Base-by-base conservation (phyloP, 2,329 filamentous ascomycete species). In the Penicillium sp. region DNA sequence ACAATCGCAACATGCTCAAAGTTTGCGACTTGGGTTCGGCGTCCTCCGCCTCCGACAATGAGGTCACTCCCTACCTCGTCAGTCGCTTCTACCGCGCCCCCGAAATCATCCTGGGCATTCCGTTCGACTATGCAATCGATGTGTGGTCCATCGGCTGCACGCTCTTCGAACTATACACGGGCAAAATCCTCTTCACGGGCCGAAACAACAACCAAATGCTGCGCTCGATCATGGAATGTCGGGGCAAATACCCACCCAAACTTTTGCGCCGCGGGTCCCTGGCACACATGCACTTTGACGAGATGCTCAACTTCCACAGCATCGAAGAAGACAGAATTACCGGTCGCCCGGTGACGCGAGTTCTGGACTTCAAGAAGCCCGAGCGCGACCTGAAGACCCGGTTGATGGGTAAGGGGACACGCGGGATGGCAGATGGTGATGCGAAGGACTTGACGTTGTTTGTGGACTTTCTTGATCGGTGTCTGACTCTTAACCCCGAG, bases 61-160 rank as follows among this genome's bases (percentile, higher is more conserved):
- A 95, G 64, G 87, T 95, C 54, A 95, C 90, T 0, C 90, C 90
- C 10, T 97, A 97, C 66, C 84, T 98, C 1, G 90, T 97, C 65
- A 96, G 90, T 74, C 86, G 95, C 48, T 98, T 97, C 73, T 98
- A 98, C 69, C 87, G 93, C 53, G 93, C 93, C 3, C 93, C 95
- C 2, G 93, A 98, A 73, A 89, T 98, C 66, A 95, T 98, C 54
- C 80, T 98, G 3, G 93, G 93, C n/a, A 91, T 96, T 76, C 87
- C 88, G 8, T 95, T 95, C 68, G 90, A 95, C 67, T 95, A 92
- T 67, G 86, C 87, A 6, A 89, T 97, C 57, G 93, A 98, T 69
- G 88, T 95, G 78, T 98, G 93, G 93, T 95, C 92, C 6, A 89
- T 97, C 58, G 95, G 93, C 32, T 98, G 93, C 72, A 98, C 93